Base-by-base conservation (phyloP, 1,284 basidiomycete genomes). In the Kwoniella shivajii region DNA sequence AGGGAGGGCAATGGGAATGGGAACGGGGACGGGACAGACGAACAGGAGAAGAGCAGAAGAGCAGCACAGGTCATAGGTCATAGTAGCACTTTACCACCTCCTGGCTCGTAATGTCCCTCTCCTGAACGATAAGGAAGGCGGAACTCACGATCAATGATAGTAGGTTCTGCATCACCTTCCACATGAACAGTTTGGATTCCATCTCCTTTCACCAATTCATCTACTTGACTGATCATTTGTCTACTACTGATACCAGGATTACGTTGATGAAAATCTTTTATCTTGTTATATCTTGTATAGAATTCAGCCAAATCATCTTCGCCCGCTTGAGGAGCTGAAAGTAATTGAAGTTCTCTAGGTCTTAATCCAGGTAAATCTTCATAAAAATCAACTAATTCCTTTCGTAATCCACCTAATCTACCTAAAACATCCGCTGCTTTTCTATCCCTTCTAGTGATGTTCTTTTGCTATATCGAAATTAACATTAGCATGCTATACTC, bases 241-340 rank as follows among this genome's bases (percentile, higher is more conserved):
- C 86, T 85, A 80, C 88, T 82, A 73, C 86, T 84, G 78, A 87
- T 82, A 80, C 92, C 88, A 78, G 92, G 92, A 83, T 98, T 96
- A 82, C 91, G 92, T 76, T 84, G 84, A 83, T 98, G 89, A 83
- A 97, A 92, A 72, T 95, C 92, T 80, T 93, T 91, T 76, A 99
- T 86, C 83, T 89, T 90, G 72, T 86, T 87, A 80, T 99, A 87
- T 75, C 95, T 87, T 71, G 85, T 81, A 80, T 99, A 99, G 82
- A 99, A 99, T 76, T 94, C 90, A 45, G 86, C 85, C 47, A 97
- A 82, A 75, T 96, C 90, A 71, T 86, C 86, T 83, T 83, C 50
- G 56, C 77, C 54, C 20, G 75, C 61, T 16, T 81, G 69, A 22
- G 76, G 71, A 78, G 83, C 65, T 78, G 82, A 79, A 49, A 78